Evolutionary conservation across 768 basidiomycete genomes (phyloP).

Genomic region (Pseudohyphozyma bogoriensis): DNA sequence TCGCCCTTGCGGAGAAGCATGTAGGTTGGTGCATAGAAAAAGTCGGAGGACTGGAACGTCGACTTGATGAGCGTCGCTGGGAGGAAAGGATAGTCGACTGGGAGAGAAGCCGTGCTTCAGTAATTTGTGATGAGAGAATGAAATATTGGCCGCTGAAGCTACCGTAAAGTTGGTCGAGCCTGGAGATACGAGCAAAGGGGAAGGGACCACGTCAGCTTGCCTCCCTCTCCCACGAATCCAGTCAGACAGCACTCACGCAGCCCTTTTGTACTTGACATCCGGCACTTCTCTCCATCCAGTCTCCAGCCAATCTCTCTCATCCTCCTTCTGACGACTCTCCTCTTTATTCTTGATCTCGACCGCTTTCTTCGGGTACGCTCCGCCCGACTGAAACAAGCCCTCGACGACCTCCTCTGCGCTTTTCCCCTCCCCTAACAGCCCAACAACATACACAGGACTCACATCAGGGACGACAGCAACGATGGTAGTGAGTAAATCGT

Average conservation of each 20-base stretch:
- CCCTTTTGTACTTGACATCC: conserved; percentile 3
- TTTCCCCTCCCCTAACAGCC: not conserved
- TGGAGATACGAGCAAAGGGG: not conserved
- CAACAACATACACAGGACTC: conserved; percentile 1
- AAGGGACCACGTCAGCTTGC: too few species aligned
- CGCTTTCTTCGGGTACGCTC: conserved; percentile 3
- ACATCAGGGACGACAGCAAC: conserved; percentile 20
- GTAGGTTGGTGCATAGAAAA: conserved; percentile 23
- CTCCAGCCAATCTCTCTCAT: not conserved
- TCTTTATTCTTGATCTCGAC: not conserved
- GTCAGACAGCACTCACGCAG: conserved; percentile 20
- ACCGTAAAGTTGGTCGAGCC: conserved; percentile 17
- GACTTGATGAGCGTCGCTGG: conserved; percentile 13
- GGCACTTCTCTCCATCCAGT: not conserved
- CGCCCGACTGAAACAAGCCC: not conserved
- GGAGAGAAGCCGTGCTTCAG: too few species aligned
- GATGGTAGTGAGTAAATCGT: not conserved
- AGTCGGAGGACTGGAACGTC: not conserved
- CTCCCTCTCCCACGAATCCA: too few species aligned
- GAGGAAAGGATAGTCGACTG: conserved; percentile 19
- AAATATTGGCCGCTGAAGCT: too few species aligned
- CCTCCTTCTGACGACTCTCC: conserved; percentile 4
- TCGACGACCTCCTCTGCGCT: conserved; percentile 21
- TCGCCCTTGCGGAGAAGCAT: conserved; percentile 2
- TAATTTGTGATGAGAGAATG: too few species aligned